Percentiles rank a stretch among this genome's conserved stretches.
phyloP scores from a whole-genome alignment of 306 rosid genomes.

The Castanea mollissima region DNA sequence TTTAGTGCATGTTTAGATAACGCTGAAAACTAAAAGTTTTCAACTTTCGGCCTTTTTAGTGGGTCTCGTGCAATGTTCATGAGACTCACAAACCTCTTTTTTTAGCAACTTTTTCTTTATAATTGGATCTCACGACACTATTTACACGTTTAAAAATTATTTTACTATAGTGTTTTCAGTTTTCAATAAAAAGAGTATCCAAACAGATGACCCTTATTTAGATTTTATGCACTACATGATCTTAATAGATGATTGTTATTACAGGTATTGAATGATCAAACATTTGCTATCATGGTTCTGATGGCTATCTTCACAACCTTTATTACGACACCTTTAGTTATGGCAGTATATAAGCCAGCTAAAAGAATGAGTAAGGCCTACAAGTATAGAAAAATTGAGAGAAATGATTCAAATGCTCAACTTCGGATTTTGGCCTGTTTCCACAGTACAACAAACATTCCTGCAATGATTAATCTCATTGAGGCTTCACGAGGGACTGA shows the following conservation, averaged over 20 bases:
- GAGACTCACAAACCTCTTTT: too few species aligned
- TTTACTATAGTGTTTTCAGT: too few species aligned
- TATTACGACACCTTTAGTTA: conserved; percentile 80
- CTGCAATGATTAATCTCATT: conserved; percentile 68
- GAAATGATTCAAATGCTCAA: conserved; percentile 46
- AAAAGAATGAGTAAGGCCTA: conserved; percentile 36
- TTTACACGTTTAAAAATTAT: too few species aligned
- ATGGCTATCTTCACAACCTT: conserved; percentile 92
- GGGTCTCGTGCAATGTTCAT: too few species aligned
- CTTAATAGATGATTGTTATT: conserved; percentile 11
- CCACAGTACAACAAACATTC: conserved; percentile 57
- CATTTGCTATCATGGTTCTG: conserved; percentile 84
- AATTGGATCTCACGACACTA: too few species aligned
- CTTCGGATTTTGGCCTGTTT: conserved; percentile 74
- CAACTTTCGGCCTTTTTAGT: too few species aligned
- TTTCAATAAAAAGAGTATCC: too few species aligned
- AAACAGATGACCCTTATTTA: too few species aligned
- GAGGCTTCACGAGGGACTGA: conserved; percentile 76
- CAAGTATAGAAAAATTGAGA: conserved; percentile 58
- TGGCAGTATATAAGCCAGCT: conserved; percentile 59
- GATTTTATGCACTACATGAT: neutral
- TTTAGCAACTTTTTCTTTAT: too few species aligned
- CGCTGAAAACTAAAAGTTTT: too few species aligned
- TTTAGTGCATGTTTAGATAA: neutral
- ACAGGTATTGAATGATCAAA: conserved; percentile 90